These are phyloP conservation scores for Neurospora sp. DNA, from an alignment of 495 filamentous ascomycete species.

Conservation along the genomic window DNA sequence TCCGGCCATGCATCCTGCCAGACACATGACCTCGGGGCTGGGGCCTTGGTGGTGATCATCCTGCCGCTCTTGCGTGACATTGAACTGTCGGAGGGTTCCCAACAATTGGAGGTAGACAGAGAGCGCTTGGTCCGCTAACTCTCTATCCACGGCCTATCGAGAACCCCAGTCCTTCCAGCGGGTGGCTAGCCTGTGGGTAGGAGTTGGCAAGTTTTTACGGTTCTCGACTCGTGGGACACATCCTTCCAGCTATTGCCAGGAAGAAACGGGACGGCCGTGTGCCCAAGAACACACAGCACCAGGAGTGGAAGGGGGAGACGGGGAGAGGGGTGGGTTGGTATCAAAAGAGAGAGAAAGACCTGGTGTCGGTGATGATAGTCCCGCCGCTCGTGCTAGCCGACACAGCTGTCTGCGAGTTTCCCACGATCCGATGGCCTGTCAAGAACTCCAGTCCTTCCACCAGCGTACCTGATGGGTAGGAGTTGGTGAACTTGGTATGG, in stretches of 20 bases:
- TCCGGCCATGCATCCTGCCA: not conserved
- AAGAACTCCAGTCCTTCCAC: not conserved
- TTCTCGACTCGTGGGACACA: constrained; percentile 1
- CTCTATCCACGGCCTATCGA: not conserved
- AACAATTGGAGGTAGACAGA: not conserved
- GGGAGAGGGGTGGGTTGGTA: not conserved
- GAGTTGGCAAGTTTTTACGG: constrained; percentile 4
- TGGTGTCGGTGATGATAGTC: constrained; percentile 4
- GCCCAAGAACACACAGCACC: not conserved
- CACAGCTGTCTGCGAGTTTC: not conserved
- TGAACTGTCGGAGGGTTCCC: not conserved
- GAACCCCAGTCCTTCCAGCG: constrained; percentile 5
- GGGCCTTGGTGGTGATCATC: not conserved
- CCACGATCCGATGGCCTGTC: not conserved
- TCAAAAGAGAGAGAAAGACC: not conserved
- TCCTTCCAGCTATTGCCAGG: constrained; percentile 1
- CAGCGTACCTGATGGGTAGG: constrained; percentile 1
- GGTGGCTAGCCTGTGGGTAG: constrained; percentile 1
- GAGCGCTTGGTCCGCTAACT: not conserved
- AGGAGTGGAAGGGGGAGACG: not conserved
- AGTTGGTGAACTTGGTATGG: not conserved
- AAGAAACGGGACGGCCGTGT: not conserved
- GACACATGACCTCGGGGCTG: not conserved
- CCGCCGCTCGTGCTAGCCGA: constrained; percentile 3
- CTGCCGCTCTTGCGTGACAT: not conserved